Evolutionary conservation across 805 yeast species (phyloP), one percentile per base, ranked within the genome.

Genomic region (Candida succiphila): DNA sequence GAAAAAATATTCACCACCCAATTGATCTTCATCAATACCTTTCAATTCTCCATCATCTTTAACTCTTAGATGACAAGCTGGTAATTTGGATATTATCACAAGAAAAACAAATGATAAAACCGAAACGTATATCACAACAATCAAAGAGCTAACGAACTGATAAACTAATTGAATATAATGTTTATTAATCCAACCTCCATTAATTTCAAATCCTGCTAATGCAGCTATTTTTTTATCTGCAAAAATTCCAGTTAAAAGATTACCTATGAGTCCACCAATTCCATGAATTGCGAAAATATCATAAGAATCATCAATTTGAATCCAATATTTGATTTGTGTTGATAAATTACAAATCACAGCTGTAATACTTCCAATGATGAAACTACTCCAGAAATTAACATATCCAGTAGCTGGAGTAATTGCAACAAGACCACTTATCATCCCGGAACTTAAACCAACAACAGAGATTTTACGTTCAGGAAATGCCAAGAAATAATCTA

Each of bases 271-370:
- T 13, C 96, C 96, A 1, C 95, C 96, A 44, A 86, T 65, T 25
- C 94, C 95, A 76, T 87, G 96, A 69, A 86, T 94, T 7, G 95
- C 95, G 53, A 85, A 70, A 34, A 84, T 75, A 74, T 87, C 96
- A 47, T 86, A 62, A 2, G 95, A 78, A 57, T 87, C 96, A 54
- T 87, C 96, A 34, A 86, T 81, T 37, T 70, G 68, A 36, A 79
- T 60, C 37, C 82, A 56, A 54, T 77, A 83, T 57, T 88, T 87
- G 51, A 88, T 60, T 49, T 85, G 78, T 27, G 95, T 85, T 31
- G 89, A 64, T 43, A 83, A 77, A 61, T 86, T 86, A 69, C 95
- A 87, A 19, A 77, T 69, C 9, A 80, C 57, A 19, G 94, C 94
- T 3, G 94, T 67, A 5, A 73, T 68, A 23, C 78, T 61, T 2